A percentile compares a stretch with the other conserved stretches of the same genome.
Evolutionary conservation across 2,329 filamentous ascomycete species (phyloP).

Genomic region (Beauveria sp.): DNA sequence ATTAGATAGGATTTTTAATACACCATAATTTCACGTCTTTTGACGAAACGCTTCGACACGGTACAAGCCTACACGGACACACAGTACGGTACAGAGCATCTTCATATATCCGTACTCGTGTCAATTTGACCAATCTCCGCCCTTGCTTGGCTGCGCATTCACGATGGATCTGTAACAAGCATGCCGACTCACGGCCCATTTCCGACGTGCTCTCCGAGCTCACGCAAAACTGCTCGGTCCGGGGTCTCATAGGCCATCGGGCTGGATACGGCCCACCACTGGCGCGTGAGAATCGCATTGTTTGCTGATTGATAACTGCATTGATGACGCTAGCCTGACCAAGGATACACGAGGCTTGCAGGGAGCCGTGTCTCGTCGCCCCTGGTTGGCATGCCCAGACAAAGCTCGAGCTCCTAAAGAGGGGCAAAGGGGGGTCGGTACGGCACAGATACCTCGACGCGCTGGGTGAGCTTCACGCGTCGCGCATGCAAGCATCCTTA

Average conservation of each 20-base stretch:
- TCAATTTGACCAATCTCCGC: not conserved
- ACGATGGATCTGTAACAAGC: slow-evolving; percentile 3
- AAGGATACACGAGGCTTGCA: slow-evolving; percentile 14
- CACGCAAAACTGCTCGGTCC: slow-evolving; percentile 12
- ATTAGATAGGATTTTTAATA: not conserved
- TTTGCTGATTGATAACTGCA: slow-evolving; percentile 26
- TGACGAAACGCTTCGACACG: not conserved
- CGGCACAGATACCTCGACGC: slow-evolving; percentile 16
- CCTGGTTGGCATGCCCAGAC: not conserved
- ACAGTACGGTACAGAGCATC: not conserved
- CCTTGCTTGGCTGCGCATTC: not conserved
- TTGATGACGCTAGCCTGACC: slow-evolving; percentile 17
- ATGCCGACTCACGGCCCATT: slow-evolving; percentile 5
- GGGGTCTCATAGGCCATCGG: slow-evolving; percentile 7
- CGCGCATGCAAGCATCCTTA: slow-evolving; percentile 1
- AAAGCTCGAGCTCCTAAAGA: not conserved
- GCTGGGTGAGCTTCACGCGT: slow-evolving; percentile 18
- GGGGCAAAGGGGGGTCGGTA: not conserved
- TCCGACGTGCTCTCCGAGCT: slow-evolving; percentile 18
- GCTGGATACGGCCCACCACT: slow-evolving; percentile 17
- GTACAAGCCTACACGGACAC: not conserved
- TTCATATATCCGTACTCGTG: too few species aligned
- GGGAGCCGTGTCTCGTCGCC: too few species aligned
- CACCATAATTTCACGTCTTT: not conserved
- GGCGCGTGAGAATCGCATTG: slow-evolving; percentile 15